Conservation (phyloP, 208 protist species). For the Tritrichomonas foetus region DNA sequence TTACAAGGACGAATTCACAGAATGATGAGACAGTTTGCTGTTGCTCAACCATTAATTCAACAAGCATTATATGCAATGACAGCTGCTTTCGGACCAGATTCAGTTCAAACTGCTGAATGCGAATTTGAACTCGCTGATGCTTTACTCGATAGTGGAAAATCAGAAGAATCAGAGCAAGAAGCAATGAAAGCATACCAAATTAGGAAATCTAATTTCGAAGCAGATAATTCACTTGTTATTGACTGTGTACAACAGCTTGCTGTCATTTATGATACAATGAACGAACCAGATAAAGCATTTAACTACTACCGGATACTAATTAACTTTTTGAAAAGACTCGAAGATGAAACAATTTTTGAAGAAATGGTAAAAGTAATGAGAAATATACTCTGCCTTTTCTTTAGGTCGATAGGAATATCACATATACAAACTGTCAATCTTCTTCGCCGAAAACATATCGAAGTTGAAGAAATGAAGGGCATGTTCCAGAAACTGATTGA, state of each 20-base stretch:
- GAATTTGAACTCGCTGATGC: background rate
- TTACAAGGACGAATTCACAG: background rate
- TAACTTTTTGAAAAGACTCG: background rate
- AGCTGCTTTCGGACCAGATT: background rate
- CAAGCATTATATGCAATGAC: background rate
- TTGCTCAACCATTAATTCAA: background rate
- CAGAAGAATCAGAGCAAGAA: background rate
- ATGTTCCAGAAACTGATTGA: background rate
- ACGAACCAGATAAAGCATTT: background rate
- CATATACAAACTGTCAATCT: background rate
- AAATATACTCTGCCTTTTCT: background rate
- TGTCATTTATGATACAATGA: background rate
- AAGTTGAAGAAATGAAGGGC: background rate
- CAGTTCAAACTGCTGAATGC: background rate
- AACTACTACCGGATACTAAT: background rate
- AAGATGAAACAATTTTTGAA: constrained; percentile 17
- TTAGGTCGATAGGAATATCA: background rate
- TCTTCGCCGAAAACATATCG: background rate
- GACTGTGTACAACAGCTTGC: background rate
- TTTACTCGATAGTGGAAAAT: background rate
- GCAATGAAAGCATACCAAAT: background rate
- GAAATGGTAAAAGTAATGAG: background rate
- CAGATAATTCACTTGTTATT: background rate
- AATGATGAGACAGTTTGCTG: background rate
- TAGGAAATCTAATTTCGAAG: background rate